Percentiles rank a stretch among this genome's conserved stretches.
Evolutionary conservation across 2,329 filamentous ascomycete species (phyloP).

Genomic region (Beauveria caledonica): DNA sequence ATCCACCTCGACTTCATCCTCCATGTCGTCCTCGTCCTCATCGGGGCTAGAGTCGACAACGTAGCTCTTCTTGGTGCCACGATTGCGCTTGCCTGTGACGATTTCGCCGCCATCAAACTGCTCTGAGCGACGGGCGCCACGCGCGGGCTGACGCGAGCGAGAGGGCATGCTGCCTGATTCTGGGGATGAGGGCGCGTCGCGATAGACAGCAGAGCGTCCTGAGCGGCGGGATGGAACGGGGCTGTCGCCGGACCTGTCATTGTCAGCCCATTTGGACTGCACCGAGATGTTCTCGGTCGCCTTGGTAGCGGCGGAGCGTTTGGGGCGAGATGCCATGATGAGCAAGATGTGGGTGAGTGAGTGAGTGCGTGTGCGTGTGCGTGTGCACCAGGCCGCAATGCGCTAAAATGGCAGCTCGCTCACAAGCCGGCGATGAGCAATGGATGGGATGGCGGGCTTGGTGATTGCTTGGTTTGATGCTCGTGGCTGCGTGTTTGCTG

Average conservation of each 20-base stretch:
- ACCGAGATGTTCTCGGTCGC: slow-evolving; percentile 36
- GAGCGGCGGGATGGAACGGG: slow-evolving; percentile 47
- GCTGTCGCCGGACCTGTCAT: slow-evolving; percentile 24
- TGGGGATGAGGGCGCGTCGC: slow-evolving; percentile 39
- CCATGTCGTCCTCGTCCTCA: slow-evolving; percentile 36
- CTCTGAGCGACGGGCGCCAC: slow-evolving; percentile 32
- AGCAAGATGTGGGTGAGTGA: slow-evolving; percentile 9
- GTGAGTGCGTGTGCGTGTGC: neutral
- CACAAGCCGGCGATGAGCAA: neutral
- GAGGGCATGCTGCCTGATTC: slow-evolving; percentile 32
- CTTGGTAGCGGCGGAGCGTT: slow-evolving; percentile 34
- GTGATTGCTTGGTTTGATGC: neutral
- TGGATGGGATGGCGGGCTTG: neutral
- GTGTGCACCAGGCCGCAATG: neutral
- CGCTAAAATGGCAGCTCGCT: neutral
- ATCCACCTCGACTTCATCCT: slow-evolving; percentile 26
- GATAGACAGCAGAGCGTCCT: slow-evolving; percentile 35
- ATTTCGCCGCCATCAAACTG: slow-evolving; percentile 39
- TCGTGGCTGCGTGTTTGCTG: slow-evolving; percentile 1
- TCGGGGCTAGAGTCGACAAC: slow-evolving; percentile 48
- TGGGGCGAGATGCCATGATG: slow-evolving; percentile 40
- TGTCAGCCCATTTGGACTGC: slow-evolving; percentile 33
- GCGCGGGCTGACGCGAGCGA: slow-evolving; percentile 32
- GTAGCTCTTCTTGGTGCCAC: slow-evolving; percentile 51
- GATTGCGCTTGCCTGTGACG: slow-evolving; percentile 42